Evolutionary conservation across 345 rosid species (phyloP).

Genomic region (Barbarea vulgaris): DNA sequence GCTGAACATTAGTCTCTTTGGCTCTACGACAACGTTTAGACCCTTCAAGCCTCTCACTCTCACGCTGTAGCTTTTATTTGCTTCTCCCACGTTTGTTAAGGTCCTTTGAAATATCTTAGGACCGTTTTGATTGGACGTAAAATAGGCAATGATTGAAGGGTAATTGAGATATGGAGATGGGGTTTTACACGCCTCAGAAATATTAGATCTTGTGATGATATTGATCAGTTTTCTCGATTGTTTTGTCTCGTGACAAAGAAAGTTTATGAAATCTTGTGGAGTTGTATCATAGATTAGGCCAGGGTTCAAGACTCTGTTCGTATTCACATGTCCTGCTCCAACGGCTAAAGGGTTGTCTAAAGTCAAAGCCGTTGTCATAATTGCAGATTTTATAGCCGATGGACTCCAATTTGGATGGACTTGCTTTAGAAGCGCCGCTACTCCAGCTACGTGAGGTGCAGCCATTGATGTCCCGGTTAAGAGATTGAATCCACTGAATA

Average conservation of each 20-base stretch:
- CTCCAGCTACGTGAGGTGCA: constrained; percentile 58
- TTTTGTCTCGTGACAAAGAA: constrained; percentile 49
- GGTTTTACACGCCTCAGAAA: constrained; percentile 34
- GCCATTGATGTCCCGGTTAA: constrained; percentile 68
- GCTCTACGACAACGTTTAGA: constrained; percentile 55
- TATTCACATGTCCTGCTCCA: constrained; percentile 58
- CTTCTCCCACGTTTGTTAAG: constrained; percentile 57
- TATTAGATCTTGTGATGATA: constrained; percentile 48
- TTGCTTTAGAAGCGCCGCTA: constrained; percentile 53
- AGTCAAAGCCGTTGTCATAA: constrained; percentile 55
- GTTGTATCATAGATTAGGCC: constrained; percentile 60
- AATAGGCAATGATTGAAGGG: constrained; percentile 59
- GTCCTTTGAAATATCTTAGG: constrained; percentile 47
- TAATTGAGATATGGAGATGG: constrained; percentile 55
- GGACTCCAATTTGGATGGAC: constrained; percentile 60
- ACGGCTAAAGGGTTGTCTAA: constrained; percentile 61
- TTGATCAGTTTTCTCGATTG: constrained; percentile 38
- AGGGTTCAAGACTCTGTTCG: constrained; percentile 54
- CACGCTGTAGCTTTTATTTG: constrained; percentile 44
- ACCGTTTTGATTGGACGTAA: constrained; percentile 30
- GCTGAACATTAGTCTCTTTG: constrained; percentile 52
- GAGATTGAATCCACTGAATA: constrained; percentile 45
- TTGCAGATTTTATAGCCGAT: constrained; percentile 57
- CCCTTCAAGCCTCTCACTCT: constrained; percentile 52
- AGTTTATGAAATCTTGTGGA: constrained; percentile 51